A percentile compares a stretch with the other conserved stretches of the same genome.
phyloP scores from a whole-genome alignment of 2,329 filamentous ascomycete species.

The Westerdykella sp. region DNA sequence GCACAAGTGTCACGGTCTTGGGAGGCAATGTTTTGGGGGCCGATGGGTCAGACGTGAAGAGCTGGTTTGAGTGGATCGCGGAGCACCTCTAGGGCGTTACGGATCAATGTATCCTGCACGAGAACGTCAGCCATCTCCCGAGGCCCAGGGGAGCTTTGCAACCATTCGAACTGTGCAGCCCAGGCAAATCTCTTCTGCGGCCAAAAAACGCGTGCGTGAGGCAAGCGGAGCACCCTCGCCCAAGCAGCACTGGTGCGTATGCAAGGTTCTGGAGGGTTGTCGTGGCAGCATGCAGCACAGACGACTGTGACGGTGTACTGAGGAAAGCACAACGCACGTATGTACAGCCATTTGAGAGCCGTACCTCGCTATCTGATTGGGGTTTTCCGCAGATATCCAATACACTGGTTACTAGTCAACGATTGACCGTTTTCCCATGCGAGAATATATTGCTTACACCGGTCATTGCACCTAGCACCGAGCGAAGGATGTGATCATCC shows the following conservation, averaged over 20 bases:
- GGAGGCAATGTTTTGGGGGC: constrained; percentile 63
- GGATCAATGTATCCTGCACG: not conserved
- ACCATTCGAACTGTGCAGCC: not conserved
- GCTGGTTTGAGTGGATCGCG: constrained; percentile 90
- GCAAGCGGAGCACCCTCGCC: too few species aligned
- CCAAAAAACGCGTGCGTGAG: too few species aligned
- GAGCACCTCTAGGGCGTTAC: constrained; percentile 53
- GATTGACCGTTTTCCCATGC: too few species aligned
- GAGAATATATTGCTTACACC: too few species aligned
- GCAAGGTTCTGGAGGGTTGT: too few species aligned
- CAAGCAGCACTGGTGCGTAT: too few species aligned
- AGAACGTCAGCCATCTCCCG: not conserved
- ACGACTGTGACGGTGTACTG: too few species aligned
- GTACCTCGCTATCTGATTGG: too few species aligned
- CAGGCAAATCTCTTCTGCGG: not conserved
- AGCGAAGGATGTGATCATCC: not conserved
- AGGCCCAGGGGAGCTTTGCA: not conserved
- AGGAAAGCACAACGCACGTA: not conserved
- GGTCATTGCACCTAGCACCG: not conserved
- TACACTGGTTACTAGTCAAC: constrained; percentile 5
- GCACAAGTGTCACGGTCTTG: constrained; percentile 68
- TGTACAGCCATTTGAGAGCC: not conserved
- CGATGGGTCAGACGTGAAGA: constrained; percentile 64
- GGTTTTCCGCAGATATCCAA: constrained; percentile 9
- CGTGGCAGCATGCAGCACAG: too few species aligned